Percentiles rank a stretch among this genome's conserved stretches.
phyloP scores from a whole-genome alignment of 495 filamentous ascomycete genomes.

The Letharia lupina region DNA sequence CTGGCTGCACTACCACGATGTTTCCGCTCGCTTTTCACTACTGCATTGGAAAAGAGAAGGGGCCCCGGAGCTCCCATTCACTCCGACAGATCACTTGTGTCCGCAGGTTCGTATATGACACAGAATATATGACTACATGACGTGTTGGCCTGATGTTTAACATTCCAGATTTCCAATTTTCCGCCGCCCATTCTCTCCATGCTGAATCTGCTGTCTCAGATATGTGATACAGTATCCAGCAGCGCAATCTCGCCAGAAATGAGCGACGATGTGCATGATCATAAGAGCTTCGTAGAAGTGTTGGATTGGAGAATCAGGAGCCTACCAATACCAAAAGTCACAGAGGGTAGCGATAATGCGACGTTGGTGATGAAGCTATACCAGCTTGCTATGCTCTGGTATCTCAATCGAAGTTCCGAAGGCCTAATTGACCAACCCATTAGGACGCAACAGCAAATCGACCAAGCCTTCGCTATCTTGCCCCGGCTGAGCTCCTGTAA shows the following conservation, averaged over 20 bases:
- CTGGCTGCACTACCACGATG: neutral
- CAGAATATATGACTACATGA: neutral
- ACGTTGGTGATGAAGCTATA: neutral
- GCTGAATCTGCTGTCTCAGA: neutral
- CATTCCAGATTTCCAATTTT: neutral
- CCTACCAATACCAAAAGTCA: neutral
- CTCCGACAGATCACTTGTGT: neutral
- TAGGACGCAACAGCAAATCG: neutral
- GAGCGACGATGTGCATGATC: neutral
- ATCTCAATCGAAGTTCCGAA: neutral
- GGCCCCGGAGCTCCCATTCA: neutral
- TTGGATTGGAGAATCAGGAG: neutral
- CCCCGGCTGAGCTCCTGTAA: neutral
- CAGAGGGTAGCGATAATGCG: neutral
- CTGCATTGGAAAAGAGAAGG: neutral
- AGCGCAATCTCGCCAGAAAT: neutral
- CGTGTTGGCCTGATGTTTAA: neutral
- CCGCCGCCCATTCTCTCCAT: neutral
- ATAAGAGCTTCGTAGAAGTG: neutral
- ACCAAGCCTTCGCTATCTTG: neutral
- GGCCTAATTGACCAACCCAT: neutral
- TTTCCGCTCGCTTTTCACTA: neutral
- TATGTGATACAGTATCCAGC: neutral
- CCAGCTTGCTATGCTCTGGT: neutral
- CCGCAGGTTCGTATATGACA: neutral